Evolutionary conservation across 768 basidiomycete species (phyloP).

Genomic region (Xerocomellus intermedius): DNA sequence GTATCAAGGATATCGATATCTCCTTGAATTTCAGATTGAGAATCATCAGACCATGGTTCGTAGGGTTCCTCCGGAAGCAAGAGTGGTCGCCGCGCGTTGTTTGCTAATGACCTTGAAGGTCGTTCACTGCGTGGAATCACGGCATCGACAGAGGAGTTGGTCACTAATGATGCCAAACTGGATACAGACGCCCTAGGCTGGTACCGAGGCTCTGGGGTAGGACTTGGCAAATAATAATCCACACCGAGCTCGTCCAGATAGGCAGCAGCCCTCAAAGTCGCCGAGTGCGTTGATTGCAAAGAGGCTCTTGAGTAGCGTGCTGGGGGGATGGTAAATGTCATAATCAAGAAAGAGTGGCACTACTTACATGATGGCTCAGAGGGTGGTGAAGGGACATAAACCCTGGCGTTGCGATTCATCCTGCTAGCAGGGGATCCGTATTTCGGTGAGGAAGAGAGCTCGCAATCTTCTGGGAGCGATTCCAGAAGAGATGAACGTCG

Average conservation of each 20-base stretch:
- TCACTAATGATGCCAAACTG: slow-evolving; percentile 57
- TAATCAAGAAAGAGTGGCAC: not conserved
- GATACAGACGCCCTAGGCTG: slow-evolving; percentile 42
- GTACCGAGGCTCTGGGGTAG: slow-evolving; percentile 15
- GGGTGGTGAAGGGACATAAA: slow-evolving; percentile 19
- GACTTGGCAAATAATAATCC: slow-evolving; percentile 27
- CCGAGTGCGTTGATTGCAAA: slow-evolving; percentile 33
- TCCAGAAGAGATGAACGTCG: slow-evolving; percentile 34
- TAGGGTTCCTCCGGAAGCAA: slow-evolving; percentile 20
- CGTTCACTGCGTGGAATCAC: slow-evolving; percentile 43
- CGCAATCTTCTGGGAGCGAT: slow-evolving; percentile 52
- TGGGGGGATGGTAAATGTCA: slow-evolving; percentile 2
- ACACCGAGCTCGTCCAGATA: slow-evolving; percentile 34
- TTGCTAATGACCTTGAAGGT: slow-evolving; percentile 8
- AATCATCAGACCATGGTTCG: slow-evolving; percentile 26
- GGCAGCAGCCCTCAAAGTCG: slow-evolving; percentile 16
- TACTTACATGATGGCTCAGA: slow-evolving; percentile 18
- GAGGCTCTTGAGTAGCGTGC: slow-evolving; percentile 26
- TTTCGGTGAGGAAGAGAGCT: slow-evolving; percentile 31
- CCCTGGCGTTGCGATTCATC: slow-evolving; percentile 14
- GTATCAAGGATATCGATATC: slow-evolving; percentile 45
- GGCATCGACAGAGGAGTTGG: slow-evolving; percentile 57
- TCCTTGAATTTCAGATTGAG: slow-evolving; percentile 25
- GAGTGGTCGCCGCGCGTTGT: slow-evolving; percentile 10
- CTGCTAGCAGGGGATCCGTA: slow-evolving; percentile 12